phyloP scores from a whole-genome alignment of 2,329 filamentous ascomycete genomes.

The Penicillium sp. region DNA sequence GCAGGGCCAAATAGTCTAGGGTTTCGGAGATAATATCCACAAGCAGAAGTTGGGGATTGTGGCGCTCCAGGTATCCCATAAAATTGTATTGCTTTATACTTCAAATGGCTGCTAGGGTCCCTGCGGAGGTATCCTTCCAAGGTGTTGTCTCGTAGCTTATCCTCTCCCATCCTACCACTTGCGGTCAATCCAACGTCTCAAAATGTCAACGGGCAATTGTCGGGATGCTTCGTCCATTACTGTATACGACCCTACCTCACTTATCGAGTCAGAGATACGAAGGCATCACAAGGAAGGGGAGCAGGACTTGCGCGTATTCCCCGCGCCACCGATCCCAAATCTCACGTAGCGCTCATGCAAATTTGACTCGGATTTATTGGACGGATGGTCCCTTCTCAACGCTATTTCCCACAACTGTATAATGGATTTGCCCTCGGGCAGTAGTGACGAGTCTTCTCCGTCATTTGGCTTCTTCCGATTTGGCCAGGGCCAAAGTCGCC shows the following conservation, averaged over 20 bases:
- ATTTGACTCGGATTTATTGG: neutral
- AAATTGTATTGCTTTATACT: neutral
- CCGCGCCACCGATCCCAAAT: constrained; percentile 24
- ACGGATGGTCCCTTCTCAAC: neutral
- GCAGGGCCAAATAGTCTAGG: neutral
- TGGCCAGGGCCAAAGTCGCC: constrained; percentile 15
- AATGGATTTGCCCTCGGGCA: constrained; percentile 3
- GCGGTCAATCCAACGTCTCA: neutral
- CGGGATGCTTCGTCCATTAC: constrained; percentile 6
- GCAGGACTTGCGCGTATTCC: constrained; percentile 23
- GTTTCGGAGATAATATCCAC: neutral
- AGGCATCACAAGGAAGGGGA: neutral
- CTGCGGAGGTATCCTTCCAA: neutral
- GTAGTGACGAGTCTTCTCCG: constrained; percentile 11
- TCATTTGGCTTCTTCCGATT: constrained; percentile 8
- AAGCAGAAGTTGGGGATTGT: neutral
- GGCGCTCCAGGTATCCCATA: neutral
- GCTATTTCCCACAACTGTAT: constrained; percentile 9
- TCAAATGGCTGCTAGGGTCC: neutral
- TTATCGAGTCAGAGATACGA: constrained; percentile 4
- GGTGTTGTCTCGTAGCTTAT: neutral
- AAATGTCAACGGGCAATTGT: constrained; percentile 3
- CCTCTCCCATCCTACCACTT: neutral
- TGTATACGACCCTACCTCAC: constrained; percentile 5
- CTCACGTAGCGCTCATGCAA: constrained; percentile 18